A percentile compares a stretch with the other conserved stretches of the same genome.
phyloP scores from a whole-genome alignment of 257 asterid species.

The Nicotiana paniculata region DNA sequence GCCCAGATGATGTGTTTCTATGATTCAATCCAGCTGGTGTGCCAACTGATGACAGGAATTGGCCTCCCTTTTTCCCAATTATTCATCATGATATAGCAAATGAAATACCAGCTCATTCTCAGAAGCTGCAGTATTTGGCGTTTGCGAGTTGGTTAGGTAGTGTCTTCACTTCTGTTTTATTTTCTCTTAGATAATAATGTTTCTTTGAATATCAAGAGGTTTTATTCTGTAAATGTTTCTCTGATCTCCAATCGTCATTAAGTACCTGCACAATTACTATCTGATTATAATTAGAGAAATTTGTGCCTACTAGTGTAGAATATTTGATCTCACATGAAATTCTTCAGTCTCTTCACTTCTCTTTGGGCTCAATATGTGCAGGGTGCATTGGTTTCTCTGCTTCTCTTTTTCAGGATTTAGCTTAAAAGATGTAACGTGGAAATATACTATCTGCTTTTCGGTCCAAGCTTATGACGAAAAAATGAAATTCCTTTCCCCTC shows the following conservation, averaged over 20 bases:
- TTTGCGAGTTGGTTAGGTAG: conserved; percentile 73
- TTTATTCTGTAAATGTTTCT: background rate
- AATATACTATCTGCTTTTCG: background rate
- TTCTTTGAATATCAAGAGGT: background rate
- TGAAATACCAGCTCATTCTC: conserved; percentile 61
- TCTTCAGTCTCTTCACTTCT: background rate
- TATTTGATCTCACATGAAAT: background rate
- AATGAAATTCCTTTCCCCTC: background rate
- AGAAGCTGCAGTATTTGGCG: conserved; percentile 66
- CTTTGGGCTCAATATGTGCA: background rate
- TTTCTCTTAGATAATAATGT: background rate
- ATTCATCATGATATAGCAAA: conserved; percentile 63
- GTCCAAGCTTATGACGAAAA: background rate
- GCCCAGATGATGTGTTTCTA: background rate
- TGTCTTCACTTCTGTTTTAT: background rate
- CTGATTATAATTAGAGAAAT: background rate
- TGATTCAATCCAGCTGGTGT: conserved; percentile 39
- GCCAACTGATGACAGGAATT: conserved; percentile 41
- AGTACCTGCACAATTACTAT: background rate
- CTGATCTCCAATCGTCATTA: background rate
- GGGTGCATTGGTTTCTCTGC: background rate
- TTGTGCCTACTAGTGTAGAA: background rate
- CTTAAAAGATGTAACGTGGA: background rate
- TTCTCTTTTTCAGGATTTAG: background rate
- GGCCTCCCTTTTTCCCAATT: conserved; percentile 66